Percentiles rank a stretch among this genome's conserved stretches.
These are phyloP conservation scores for Fusarium sp. DNA, from an alignment of 2,329 filamentous ascomycete genomes.

Conservation along the genomic window DNA sequence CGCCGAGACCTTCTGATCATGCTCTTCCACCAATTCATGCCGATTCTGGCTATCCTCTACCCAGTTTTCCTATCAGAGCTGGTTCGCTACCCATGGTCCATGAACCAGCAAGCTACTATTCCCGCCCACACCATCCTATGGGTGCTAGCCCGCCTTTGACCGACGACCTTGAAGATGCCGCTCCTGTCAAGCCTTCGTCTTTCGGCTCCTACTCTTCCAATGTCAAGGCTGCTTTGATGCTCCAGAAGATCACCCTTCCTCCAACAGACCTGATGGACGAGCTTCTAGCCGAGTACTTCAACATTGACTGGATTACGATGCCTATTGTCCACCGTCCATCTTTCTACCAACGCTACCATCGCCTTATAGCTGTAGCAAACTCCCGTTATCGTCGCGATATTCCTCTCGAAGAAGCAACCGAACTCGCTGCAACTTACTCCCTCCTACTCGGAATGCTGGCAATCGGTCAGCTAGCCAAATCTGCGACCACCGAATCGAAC, in stretches of 20 bases:
- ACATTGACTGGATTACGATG: constrained; percentile 43
- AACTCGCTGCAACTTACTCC: constrained; percentile 42
- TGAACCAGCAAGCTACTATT: constrained; percentile 36
- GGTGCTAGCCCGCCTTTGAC: constrained; percentile 44
- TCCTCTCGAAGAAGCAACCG: constrained; percentile 42
- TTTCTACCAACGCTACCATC: constrained; percentile 44
- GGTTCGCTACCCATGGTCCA: constrained; percentile 34
- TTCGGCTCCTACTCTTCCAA: constrained; percentile 47
- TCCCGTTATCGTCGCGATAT: constrained; percentile 46
- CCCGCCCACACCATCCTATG: constrained; percentile 35
- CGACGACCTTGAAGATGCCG: constrained; percentile 43
- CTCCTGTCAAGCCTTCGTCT: constrained; percentile 36
- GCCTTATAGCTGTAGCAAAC: constrained; percentile 44
- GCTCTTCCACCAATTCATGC: constrained; percentile 39
- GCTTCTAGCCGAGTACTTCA: constrained; percentile 42
- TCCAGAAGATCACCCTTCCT: constrained; percentile 44
- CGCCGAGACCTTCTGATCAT: constrained; percentile 30
- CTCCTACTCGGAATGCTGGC: constrained; percentile 45
- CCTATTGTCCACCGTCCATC: constrained; percentile 42
- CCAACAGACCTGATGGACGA: constrained; percentile 45
- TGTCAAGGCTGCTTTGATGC: constrained; percentile 43
- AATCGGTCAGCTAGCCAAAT: constrained; percentile 40
- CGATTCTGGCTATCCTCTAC: constrained; percentile 30
- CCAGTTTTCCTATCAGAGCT: constrained; percentile 21
- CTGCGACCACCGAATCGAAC: not conserved